Conservation (phyloP, 345 rosid genomes). For the Draba incana region DNA sequence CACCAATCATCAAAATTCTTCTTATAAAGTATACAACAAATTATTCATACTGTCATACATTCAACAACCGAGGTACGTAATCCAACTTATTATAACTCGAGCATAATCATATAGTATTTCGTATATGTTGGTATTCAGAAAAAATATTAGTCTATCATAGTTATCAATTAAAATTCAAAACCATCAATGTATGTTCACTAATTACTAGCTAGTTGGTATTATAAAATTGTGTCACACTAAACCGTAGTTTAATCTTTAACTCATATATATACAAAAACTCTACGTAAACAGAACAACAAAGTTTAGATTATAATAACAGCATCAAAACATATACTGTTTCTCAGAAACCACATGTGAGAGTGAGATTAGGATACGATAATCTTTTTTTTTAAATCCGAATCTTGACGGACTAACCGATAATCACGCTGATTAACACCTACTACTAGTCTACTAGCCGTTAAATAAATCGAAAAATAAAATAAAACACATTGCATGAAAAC, state of each 20-base stretch:
- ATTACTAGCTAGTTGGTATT: too few species aligned
- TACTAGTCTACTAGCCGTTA: constrained; percentile 20
- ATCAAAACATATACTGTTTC: not conserved
- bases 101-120: not conserved
- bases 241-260: not conserved
- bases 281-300: constrained; percentile 6
- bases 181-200: not conserved
- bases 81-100: not conserved
- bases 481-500: not conserved
- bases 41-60: constrained; percentile 3
- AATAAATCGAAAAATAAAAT: not conserved
- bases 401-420: constrained; percentile 28
- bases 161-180: not conserved
- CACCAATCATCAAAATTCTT: constrained; percentile 14
- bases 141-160: not conserved
- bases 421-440: constrained; percentile 34
- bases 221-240: not conserved
- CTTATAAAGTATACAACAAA: not conserved
- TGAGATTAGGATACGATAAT: constrained; percentile 16
- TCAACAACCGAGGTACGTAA: constrained; percentile 14
- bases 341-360: constrained; percentile 26
- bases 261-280: too few species aligned
- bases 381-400: not conserved
- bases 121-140: too few species aligned
- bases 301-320: not conserved